Evolutionary conservation across 805 yeast genomes (phyloP).

Genomic region (Kazachstania taianensis): DNA sequence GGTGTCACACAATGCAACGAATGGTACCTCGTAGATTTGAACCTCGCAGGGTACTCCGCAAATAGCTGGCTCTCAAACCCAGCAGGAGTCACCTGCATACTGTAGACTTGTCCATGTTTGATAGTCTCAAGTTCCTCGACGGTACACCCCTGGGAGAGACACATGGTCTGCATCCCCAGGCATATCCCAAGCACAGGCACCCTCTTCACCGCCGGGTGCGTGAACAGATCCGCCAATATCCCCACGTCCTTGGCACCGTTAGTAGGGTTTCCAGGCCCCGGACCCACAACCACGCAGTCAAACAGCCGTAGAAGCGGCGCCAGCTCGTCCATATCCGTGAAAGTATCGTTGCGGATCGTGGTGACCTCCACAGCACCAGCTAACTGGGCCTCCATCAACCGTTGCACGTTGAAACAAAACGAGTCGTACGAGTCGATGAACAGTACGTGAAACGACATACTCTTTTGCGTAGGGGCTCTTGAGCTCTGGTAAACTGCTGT

Average conservation of each 20-base stretch:
- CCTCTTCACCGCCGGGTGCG: slow-evolving; percentile 7
- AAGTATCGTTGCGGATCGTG: slow-evolving; percentile 31
- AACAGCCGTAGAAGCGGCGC: slow-evolving; percentile 38
- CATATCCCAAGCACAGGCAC: slow-evolving; percentile 86
- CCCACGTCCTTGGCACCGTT: slow-evolving; percentile 53
- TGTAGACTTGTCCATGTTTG: slow-evolving; percentile 78
- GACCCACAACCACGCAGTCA: slow-evolving; percentile 80
- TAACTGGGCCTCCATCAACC: slow-evolving; percentile 42
- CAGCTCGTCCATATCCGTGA: slow-evolving; percentile 30
- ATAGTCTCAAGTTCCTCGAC: slow-evolving; percentile 47
- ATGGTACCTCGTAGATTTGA: slow-evolving; percentile 79
- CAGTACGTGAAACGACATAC: no score
- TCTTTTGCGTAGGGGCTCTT: no score
- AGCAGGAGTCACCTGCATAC: slow-evolving; percentile 25
- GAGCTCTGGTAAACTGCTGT: no score
- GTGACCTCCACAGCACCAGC: slow-evolving; percentile 22
- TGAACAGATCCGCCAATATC: slow-evolving; percentile 50
- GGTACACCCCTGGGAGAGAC: slow-evolving; percentile 47
- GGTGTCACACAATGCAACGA: slow-evolving; percentile 49
- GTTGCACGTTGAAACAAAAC: slow-evolving; percentile 72
- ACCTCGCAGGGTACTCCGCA: slow-evolving; percentile 31
- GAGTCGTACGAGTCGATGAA: slow-evolving; percentile 89
- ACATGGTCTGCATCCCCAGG: slow-evolving; percentile 81
- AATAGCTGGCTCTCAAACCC: slow-evolving; percentile 30
- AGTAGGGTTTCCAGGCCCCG: slow-evolving; percentile 93